Percentiles rank a stretch among this genome's conserved stretches.
These are phyloP conservation scores for Saccharomycopsis babjevae DNA, from an alignment of 805 yeast species.

Conservation along the genomic window DNA sequence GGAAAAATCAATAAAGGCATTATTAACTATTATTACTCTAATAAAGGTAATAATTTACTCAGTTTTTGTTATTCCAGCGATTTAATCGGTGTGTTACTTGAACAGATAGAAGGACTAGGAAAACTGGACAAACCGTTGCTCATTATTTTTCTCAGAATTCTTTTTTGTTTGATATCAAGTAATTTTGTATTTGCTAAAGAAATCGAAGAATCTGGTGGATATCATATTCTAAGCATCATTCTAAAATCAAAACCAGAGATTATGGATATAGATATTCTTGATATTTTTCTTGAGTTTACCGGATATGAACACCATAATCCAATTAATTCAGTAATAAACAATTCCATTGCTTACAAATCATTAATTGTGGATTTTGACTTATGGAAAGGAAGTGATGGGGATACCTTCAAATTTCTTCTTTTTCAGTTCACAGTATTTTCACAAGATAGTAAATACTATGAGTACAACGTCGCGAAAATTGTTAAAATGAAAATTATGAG, in stretches of 20 bases:
- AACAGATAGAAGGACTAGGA: constrained; percentile 35
- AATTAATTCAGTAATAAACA: constrained; percentile 44
- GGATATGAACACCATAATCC: constrained; percentile 49
- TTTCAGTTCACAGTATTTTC: constrained; percentile 50
- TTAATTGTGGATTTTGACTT: constrained; percentile 55
- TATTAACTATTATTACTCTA: constrained; percentile 3
- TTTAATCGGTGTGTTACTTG: constrained; percentile 38
- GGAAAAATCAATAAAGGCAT: constrained; percentile 2
- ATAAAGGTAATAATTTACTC: constrained; percentile 3
- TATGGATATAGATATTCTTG: constrained; percentile 35
- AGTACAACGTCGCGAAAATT: constrained; percentile 43
- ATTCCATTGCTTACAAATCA: constrained; percentile 45
- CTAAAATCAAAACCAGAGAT: constrained; percentile 33
- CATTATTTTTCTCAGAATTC: constrained; percentile 27
- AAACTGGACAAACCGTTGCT: neutral
- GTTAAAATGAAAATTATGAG: constrained; percentile 40
- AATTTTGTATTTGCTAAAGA: constrained; percentile 46
- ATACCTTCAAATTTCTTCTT: constrained; percentile 41
- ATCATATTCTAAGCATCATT: constrained; percentile 45
- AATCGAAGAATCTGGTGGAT: constrained; percentile 52
- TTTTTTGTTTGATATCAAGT: constrained; percentile 35
- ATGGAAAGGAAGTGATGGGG: constrained; percentile 35
- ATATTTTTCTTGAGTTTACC: constrained; percentile 37
- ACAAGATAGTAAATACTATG: constrained; percentile 39
- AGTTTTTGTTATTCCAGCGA: constrained; percentile 31